These are phyloP conservation scores for Gynostemma pentaphyllum DNA, from an alignment of 306 rosid species.

Conservation along the genomic window DNA sequence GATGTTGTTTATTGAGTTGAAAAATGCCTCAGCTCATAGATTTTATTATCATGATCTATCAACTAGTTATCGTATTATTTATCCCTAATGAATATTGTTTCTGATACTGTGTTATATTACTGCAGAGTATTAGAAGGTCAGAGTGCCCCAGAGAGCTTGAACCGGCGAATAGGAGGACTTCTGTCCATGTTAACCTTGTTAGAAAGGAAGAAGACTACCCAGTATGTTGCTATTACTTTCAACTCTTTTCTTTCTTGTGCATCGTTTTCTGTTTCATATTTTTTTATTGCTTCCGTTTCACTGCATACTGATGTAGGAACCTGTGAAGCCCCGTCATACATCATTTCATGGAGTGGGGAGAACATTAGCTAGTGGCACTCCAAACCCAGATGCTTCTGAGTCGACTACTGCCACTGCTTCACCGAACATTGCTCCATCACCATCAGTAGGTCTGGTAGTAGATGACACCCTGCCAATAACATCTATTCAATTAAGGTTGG, in stretches of 20 bases:
- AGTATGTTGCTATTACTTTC: slow-evolving; percentile 24
- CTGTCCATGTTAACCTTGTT: slow-evolving; percentile 54
- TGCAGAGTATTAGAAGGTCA: slow-evolving; percentile 82
- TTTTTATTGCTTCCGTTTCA: slow-evolving; percentile 1
- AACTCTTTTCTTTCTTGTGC: not conserved
- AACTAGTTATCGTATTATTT: not conserved
- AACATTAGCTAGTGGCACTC: slow-evolving; percentile 53
- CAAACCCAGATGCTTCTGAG: slow-evolving; percentile 25
- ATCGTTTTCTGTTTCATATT: not conserved
- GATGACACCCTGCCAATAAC: slow-evolving; percentile 65
- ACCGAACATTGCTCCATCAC: slow-evolving; percentile 35
- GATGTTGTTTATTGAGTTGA: not conserved
- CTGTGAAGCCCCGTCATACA: slow-evolving; percentile 30
- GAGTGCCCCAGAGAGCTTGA: slow-evolving; percentile 83
- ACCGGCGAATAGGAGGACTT: slow-evolving; percentile 45
- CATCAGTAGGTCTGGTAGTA: slow-evolving; percentile 52
- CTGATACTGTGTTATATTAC: slow-evolving; percentile 3
- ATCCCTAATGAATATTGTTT: not conserved
- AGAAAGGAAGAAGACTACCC: slow-evolving; percentile 71
- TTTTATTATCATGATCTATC: not conserved
- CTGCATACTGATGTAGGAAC: slow-evolving; percentile 41
- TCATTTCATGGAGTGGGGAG: slow-evolving; percentile 84
- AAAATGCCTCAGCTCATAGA: not conserved
- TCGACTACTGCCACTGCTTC: slow-evolving; percentile 20
- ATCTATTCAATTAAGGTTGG: slow-evolving; percentile 83